Evolutionary conservation across 2,329 filamentous ascomycete genomes (phyloP).

Genomic region (Sarocladium strictum): DNA sequence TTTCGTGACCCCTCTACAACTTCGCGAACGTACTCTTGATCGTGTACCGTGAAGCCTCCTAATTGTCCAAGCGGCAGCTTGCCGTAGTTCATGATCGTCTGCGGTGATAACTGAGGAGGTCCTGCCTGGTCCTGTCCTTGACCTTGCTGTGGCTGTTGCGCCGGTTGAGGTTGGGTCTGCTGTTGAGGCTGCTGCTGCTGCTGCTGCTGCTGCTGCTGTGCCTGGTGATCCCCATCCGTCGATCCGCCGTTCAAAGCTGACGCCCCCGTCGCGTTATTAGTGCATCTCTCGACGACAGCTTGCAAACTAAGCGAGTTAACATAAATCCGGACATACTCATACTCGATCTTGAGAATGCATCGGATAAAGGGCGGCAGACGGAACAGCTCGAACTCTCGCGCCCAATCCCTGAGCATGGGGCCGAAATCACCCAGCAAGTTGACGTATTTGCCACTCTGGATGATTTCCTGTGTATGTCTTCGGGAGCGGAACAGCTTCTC

Average conservation of each 20-base stretch:
- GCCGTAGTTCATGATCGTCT: constrained; percentile 59
- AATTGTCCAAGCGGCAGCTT: constrained; percentile 58
- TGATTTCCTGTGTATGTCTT: constrained; percentile 81
- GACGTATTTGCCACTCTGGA: constrained; percentile 79
- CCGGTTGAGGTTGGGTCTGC: constrained; percentile 11
- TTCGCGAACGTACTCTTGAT: constrained; percentile 68
- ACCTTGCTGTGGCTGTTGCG: constrained; percentile 16
- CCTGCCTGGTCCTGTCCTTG: constrained; percentile 25
- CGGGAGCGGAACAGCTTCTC: constrained; percentile 82
- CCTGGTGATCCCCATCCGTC: constrained; percentile 13
- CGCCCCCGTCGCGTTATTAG: constrained; percentile 58
- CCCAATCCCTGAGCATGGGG: constrained; percentile 73
- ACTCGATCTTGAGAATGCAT: constrained; percentile 86
- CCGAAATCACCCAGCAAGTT: constrained; percentile 75
- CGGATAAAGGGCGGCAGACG: constrained; percentile 59
- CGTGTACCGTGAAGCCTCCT: constrained; percentile 57
- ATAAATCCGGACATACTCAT: constrained; percentile 91
- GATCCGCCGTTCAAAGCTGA: constrained; percentile 17
- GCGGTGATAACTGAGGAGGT: constrained; percentile 42
- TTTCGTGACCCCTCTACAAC: constrained; percentile 74
- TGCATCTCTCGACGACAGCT: constrained; percentile 89
- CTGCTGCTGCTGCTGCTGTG: constrained; percentile 9
- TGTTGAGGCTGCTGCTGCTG: constrained; percentile 11
- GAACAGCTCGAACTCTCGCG: constrained; percentile 73
- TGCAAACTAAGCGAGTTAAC: constrained; percentile 91